Percentiles rank a stretch among this genome's conserved stretches.
phyloP scores from a whole-genome alignment of 129 eudicot genomes.

The Glebionis coronaria region DNA sequence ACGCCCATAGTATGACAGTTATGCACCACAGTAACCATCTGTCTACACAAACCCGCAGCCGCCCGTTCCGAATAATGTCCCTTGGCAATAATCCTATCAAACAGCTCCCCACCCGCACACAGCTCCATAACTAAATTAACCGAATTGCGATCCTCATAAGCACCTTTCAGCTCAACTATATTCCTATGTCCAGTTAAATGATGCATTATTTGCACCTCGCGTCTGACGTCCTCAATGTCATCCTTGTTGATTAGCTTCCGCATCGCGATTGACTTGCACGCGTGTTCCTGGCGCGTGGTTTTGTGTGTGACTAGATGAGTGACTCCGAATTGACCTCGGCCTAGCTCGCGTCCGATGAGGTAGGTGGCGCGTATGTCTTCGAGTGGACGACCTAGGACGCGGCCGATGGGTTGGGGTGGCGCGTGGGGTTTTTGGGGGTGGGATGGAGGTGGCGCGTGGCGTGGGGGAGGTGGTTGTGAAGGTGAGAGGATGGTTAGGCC shows the following conservation, averaged over 20 bases:
- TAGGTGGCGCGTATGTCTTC: constrained; percentile 73
- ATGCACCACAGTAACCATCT: constrained; percentile 92
- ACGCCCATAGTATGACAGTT: constrained; percentile 96
- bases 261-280: constrained; percentile 93
- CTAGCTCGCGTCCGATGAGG: constrained; percentile 82
- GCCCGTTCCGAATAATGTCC: constrained; percentile 98
- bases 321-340: constrained; percentile 98
- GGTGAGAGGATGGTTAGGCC: constrained; percentile 36
- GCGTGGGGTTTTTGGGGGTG: constrained; percentile 38
- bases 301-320: constrained; percentile 84
- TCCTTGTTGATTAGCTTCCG: constrained; percentile 70
- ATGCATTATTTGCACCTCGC: constrained; percentile 99
- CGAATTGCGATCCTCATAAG: constrained; percentile 76
- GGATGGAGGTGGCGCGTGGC: constrained; percentile 33
- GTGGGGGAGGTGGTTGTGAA: constrained; percentile 41
- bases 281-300: constrained; percentile 52
- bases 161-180: constrained; percentile 82
- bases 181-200: constrained; percentile 93
- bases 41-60: constrained; percentile 73
- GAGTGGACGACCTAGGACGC: constrained; percentile 93
- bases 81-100: constrained; percentile 89
- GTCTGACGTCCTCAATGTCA: constrained; percentile 82
- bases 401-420: constrained; percentile 48
- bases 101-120: constrained; percentile 95
- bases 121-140: constrained; percentile 85